phyloP scores from a whole-genome alignment of 768 basidiomycete genomes.

The Tulasnella sp. region DNA sequence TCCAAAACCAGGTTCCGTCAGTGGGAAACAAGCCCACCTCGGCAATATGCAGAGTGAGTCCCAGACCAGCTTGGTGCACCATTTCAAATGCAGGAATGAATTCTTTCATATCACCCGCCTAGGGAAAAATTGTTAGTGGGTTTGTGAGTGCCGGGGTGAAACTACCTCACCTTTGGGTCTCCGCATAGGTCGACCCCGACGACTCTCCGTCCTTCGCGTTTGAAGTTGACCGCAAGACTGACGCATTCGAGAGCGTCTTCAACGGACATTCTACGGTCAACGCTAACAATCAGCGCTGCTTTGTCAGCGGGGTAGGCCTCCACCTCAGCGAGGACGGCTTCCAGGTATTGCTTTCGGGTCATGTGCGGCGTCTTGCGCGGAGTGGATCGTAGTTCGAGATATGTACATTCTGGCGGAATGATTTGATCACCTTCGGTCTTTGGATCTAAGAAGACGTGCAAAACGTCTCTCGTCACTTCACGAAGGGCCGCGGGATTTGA shows the following conservation, averaged over 20 bases:
- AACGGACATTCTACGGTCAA: slow-evolving; percentile 63
- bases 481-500: slow-evolving; percentile 49
- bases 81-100: slow-evolving; percentile 47
- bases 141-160: neutral
- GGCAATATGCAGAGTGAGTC: slow-evolving; percentile 75
- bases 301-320: slow-evolving; percentile 45
- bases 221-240: slow-evolving; percentile 48
- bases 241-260: slow-evolving; percentile 49
- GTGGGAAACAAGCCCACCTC: slow-evolving; percentile 46
- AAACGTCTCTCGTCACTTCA: slow-evolving; percentile 55
- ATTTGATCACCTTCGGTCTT: slow-evolving; percentile 28
- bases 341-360: slow-evolving; percentile 53
- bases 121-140: neutral
- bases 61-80: slow-evolving; percentile 54
- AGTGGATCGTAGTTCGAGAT: slow-evolving; percentile 79
- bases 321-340: slow-evolving; percentile 56
- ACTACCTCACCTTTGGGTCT: slow-evolving; percentile 44
- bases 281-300: slow-evolving; percentile 59
- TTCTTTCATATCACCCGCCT: slow-evolving; percentile 49
- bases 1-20: neutral
- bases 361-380: slow-evolving; percentile 54
- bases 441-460: slow-evolving; percentile 47
- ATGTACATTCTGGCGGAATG: slow-evolving; percentile 49
- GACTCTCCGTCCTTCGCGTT: slow-evolving; percentile 48
- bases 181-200: slow-evolving; percentile 80